Evolutionary conservation across 2,329 filamentous ascomycete genomes (phyloP).

Genomic region (Pseudogymnoascus sp.): DNA sequence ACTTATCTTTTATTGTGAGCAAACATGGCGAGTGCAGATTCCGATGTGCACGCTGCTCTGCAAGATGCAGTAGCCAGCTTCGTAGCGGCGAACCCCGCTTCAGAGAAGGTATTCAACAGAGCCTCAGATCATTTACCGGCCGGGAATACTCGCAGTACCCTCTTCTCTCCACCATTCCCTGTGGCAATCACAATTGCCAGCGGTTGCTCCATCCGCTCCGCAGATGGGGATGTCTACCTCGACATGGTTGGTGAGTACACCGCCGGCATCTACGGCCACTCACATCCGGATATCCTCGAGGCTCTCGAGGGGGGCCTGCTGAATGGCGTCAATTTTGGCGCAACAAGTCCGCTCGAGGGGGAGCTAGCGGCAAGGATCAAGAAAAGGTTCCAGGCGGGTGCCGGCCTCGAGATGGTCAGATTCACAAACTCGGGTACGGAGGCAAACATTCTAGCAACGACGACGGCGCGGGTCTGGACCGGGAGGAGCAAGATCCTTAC

Average conservation of each 20-base stretch:
- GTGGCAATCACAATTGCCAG: neutral
- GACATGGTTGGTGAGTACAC: slow-evolving; percentile 58
- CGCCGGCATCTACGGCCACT: slow-evolving; percentile 60
- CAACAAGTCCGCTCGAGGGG: slow-evolving; percentile 43
- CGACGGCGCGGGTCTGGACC: slow-evolving; percentile 24
- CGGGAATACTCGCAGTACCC: slow-evolving; percentile 15
- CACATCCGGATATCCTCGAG: slow-evolving; percentile 43
- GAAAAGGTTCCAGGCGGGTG: slow-evolving; percentile 37
- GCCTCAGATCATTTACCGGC: slow-evolving; percentile 13
- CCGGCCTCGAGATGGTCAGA: slow-evolving; percentile 43
- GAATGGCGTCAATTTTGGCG: slow-evolving; percentile 46
- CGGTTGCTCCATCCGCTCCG: neutral
- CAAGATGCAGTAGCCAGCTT: neutral
- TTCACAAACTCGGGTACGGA: slow-evolving; percentile 62
- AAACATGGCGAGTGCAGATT: neutral
- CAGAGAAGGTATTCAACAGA: slow-evolving; percentile 23
- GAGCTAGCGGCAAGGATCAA: slow-evolving; percentile 45
- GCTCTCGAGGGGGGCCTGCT: slow-evolving; percentile 40
- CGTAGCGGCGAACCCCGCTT: neutral
- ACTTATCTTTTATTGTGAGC: neutral
- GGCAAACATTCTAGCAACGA: slow-evolving; percentile 52
- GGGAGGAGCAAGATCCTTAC: slow-evolving; percentile 17
- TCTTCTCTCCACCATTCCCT: slow-evolving; percentile 16
- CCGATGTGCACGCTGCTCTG: neutral
- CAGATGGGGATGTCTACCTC: slow-evolving; percentile 34